Base-by-base conservation (phyloP, 345 rosid species). In the Lumnitzera littorea region DNA sequence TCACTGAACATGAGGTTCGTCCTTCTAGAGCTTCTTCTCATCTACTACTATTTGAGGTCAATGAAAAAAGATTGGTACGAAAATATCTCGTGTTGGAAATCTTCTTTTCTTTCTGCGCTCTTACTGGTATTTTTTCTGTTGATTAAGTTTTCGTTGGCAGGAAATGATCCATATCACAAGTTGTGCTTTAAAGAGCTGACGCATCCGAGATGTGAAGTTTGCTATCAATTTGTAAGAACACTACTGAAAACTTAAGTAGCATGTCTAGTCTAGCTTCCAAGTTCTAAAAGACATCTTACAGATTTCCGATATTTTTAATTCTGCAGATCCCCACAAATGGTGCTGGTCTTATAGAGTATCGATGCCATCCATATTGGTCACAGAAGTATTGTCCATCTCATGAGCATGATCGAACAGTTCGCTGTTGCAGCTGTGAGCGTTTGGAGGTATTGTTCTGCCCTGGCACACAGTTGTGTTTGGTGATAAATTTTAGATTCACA, bases 181-280 rank as follows among this genome's bases (percentile, higher is more conserved):
- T 76, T 82, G 60, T 94, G 99, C 75, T 90, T 94, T 82, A 87
- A 82, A 71, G 95, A 87, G 78, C 52, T 86, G 62, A 83, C 84
- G 23, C 96, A 94, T 76, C 99, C 96, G 41, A 94, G 88, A 84
- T 94, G 97, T 61, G 96, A 94, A 78, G 96, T 94, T 67, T 90
- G 99, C 78, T 78, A 68, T 61, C 87, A 90, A 72, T 94, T 79
- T 76, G 99, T 94, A 90, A 84, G 95, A 54, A 64, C 50, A 4
- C 43, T 9, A 2, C 11, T 4, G 43, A 7, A 29, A 36, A 5
- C 11, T 36, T 29, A 29, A 36, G 43, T 36, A 36, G 7, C 9
- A 56, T 56, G 15, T 41, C 11, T n/a, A 56, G 60, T 46, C 12
- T 43, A n/a, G 48, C 49, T 41, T 41, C 23, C 15, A 56, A n/a